Conservation (phyloP, 2,329 filamentous ascomycete genomes). For the Sporothrix curviconia region DNA sequence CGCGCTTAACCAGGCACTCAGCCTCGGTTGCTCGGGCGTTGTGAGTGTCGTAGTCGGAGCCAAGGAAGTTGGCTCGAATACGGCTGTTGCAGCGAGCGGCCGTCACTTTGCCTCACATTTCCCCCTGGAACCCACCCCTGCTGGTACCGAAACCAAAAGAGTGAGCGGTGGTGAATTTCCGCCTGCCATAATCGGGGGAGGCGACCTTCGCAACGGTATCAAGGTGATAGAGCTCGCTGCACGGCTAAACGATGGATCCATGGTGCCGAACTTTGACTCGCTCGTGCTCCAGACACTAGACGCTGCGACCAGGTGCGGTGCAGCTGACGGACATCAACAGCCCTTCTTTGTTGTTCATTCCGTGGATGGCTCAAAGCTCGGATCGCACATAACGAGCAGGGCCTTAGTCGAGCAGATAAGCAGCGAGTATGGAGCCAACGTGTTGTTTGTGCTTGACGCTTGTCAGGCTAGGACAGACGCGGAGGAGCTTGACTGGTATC, state of each 20-base stretch:
- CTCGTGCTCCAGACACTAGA: slow-evolving; percentile 2
- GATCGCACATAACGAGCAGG: slow-evolving; percentile 12
- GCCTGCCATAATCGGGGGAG: background rate
- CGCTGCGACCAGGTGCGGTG: background rate
- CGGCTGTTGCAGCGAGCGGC: slow-evolving; percentile 7
- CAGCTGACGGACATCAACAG: background rate
- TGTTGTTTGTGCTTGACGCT: slow-evolving; percentile 11
- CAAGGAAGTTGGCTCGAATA: slow-evolving; percentile 14
- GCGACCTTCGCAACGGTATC: background rate
- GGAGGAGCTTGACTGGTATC: slow-evolving; percentile 11
- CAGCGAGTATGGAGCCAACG: background rate
- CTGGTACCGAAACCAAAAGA: background rate
- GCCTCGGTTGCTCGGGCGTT: background rate
- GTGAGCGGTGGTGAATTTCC: background rate
- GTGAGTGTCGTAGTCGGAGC: slow-evolving; percentile 11
- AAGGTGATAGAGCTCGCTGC: slow-evolving; percentile 9
- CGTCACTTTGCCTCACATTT: slow-evolving; percentile 10
- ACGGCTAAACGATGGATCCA: background rate
- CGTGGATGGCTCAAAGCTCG: slow-evolving; percentile 14
- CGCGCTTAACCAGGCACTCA: background rate
- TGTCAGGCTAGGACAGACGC: slow-evolving; percentile 11
- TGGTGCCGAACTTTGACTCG: slow-evolving; percentile 4
- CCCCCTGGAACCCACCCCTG: background rate
- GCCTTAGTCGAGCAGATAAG: background rate
- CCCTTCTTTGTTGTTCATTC: slow-evolving; percentile 10